Base-by-base conservation (phyloP, 306 rosid genomes). In the Cucurbita pepo region DNA sequence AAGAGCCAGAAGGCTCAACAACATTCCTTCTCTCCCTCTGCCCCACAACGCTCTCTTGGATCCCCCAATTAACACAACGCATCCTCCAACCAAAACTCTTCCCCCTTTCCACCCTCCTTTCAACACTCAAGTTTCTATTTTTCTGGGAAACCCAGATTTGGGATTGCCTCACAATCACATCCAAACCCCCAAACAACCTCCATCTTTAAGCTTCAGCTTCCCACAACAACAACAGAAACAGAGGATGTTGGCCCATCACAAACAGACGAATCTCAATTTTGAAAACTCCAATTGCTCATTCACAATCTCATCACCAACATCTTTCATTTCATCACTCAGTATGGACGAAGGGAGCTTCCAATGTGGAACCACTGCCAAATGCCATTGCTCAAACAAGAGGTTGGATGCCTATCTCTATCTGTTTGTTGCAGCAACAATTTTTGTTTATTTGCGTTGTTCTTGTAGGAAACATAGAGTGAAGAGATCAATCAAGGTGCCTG, bases 301-400 rank as follows among this genome's bases (percentile, higher is more conserved):
- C 3, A 88, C 97, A 79, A 86, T 94, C 89, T 89, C 99, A 51
- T 95, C 99, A 18, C 90, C 82, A 30, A 88, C 96, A 69, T 91
- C 99, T 76, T 95, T 95, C 82, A 84, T 95, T 78, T 95, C 99
- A 50, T 95, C 99, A 13, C 77, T 95, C 87, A 95, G 99, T 79
- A 83, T 95, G 62, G 99, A 95, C 55, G 97, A 95, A 59, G 97
- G 96, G 13, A 89, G 95, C 56, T 77, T 81, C 77, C 91, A 91
- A 85, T 95, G 99, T 44, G 87, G 90, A 70, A 94, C 92, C 83
- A 81, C 87, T 83, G 67, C 93, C 71, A 91, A 92, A 84, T 95
- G 99, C 54, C 97, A 95, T 80, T 95, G 99, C 91, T 91, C 97
- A 66, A 95, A 91, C 90, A 95, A 95, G 85, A 95, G 99, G 97